Conservation (phyloP, 208 protist genomes). For the Sergeia podlipaevii region DNA sequence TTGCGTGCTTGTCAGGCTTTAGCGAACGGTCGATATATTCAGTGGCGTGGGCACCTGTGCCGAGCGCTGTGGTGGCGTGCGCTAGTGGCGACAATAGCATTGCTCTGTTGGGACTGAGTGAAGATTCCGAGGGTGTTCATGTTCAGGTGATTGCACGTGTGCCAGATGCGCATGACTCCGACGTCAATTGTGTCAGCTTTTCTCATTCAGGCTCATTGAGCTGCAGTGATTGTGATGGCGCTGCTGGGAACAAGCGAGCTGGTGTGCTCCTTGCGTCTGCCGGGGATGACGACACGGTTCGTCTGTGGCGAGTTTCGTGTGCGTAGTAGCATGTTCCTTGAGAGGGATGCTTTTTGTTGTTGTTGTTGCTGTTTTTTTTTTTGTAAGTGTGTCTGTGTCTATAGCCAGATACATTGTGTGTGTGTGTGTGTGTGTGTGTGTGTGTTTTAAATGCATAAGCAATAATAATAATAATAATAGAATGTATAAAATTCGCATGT, state of each 20-base stretch:
- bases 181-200: constrained; percentile 84
- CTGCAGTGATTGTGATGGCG: not conserved
- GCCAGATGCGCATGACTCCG: constrained; percentile 51
- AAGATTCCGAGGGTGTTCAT: constrained; percentile 25
- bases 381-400: not conserved
- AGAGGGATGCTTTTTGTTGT: not conserved
- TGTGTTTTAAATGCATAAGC: too few species aligned
- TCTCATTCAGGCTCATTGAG: constrained; percentile 14
- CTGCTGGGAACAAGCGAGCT: not conserved
- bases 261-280: constrained; percentile 57
- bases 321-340: not conserved
- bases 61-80: constrained; percentile 51
- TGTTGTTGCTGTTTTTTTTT: constrained; percentile 11
- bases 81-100: constrained; percentile 86
- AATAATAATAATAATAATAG: too few species aligned
- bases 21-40: constrained; percentile 70
- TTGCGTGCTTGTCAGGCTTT: constrained; percentile 34
- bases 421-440: too few species aligned
- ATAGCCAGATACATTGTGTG: too few species aligned
- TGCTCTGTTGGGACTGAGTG: constrained; percentile 51
- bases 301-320: constrained; percentile 56
- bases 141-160: constrained; percentile 21
- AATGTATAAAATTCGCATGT: too few species aligned
- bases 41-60: constrained; percentile 61
- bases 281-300: constrained; percentile 68